Percentiles rank a stretch among this genome's conserved stretches.
Evolutionary conservation across 345 rosid genomes (phyloP).

Genomic region (Syzygium jambos): DNA sequence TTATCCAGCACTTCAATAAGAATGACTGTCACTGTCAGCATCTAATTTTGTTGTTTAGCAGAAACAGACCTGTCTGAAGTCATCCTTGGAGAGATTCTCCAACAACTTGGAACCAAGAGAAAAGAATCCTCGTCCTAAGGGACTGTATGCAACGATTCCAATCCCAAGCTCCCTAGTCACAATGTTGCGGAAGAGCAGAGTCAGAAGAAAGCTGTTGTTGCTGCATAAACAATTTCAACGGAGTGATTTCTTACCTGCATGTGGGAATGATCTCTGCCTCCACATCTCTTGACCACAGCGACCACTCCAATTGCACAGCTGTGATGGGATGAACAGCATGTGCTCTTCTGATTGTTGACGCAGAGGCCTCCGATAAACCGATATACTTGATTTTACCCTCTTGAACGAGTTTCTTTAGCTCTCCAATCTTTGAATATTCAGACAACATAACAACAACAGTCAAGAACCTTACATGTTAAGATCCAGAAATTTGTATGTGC

Average conservation of each 20-base stretch:
- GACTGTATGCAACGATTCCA: conserved; percentile 67
- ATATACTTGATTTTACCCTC: conserved; percentile 72
- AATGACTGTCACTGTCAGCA: not conserved
- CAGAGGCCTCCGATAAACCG: conserved; percentile 73
- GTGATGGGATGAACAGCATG: conserved; percentile 75
- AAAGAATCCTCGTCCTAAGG: conserved; percentile 60
- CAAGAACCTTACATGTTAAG: not conserved
- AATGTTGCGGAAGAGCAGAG: not conserved
- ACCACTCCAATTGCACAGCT: conserved; percentile 78
- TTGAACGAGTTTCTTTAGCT: conserved; percentile 4
- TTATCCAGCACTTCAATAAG: not conserved
- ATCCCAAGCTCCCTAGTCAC: conserved; percentile 66
- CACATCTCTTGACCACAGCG: conserved; percentile 73
- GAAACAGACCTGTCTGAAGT: conserved; percentile 34
- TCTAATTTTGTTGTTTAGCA: not conserved
- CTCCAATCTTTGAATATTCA: not conserved
- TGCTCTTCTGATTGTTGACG: conserved; percentile 73
- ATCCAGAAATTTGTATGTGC: not conserved
- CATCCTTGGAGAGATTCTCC: conserved; percentile 31
- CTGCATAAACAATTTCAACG: not conserved
- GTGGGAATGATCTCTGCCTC: conserved; percentile 58
- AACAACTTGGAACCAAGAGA: conserved; percentile 50
- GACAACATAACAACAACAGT: not conserved
- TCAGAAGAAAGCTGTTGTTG: not conserved
- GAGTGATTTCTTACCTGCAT: conserved; percentile 8